Percentiles rank a stretch among this genome's conserved stretches.
These are phyloP conservation scores for Breynia disticha DNA, from an alignment of 441 rosid genomes.

Conservation along the genomic window DNA sequence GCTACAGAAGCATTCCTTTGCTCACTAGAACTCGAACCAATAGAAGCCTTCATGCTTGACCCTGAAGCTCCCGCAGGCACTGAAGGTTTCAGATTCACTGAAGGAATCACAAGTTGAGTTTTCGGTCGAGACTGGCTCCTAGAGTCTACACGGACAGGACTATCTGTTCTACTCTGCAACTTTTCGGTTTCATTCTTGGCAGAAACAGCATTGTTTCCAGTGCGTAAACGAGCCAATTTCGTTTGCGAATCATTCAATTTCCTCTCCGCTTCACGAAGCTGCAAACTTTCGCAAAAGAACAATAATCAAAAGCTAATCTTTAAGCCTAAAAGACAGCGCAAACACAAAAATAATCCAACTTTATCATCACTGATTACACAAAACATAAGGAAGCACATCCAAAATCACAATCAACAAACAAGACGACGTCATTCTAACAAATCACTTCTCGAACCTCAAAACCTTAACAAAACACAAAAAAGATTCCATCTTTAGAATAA, in stretches of 20 bases:
- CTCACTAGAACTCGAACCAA: slow-evolving; percentile 11
- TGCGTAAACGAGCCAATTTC: slow-evolving; percentile 50
- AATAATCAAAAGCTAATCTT: slow-evolving; percentile 1
- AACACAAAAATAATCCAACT: too few relatives aligned
- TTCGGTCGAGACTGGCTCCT: slow-evolving; percentile 23
- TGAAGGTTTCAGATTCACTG: slow-evolving; percentile 29
- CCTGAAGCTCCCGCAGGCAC: slow-evolving; percentile 20
- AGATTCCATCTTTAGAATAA: too few relatives aligned
- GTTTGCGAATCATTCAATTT: slow-evolving; percentile 48
- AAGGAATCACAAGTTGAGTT: slow-evolving; percentile 47
- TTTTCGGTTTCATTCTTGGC: slow-evolving; percentile 26
- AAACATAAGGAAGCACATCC: too few relatives aligned
- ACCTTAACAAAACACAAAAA: too few relatives aligned
- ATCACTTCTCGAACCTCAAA: too few relatives aligned
- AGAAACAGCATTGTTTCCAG: slow-evolving; percentile 16
- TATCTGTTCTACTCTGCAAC: slow-evolving; percentile 28
- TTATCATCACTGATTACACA: too few relatives aligned
- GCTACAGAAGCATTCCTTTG: slow-evolving; percentile 22
- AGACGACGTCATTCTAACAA: too few relatives aligned
- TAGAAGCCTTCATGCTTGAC: slow-evolving; percentile 18
- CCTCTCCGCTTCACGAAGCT: slow-evolving; percentile 62
- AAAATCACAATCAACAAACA: too few relatives aligned
- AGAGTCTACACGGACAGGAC: slow-evolving; percentile 22
- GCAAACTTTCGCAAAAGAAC: slow-evolving; percentile 18
- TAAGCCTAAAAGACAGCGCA: neutral